Percentiles rank a stretch among this genome's conserved stretches.
phyloP scores from a whole-genome alignment of 2,329 filamentous ascomycete genomes.

The Coniochaeta sp. region DNA sequence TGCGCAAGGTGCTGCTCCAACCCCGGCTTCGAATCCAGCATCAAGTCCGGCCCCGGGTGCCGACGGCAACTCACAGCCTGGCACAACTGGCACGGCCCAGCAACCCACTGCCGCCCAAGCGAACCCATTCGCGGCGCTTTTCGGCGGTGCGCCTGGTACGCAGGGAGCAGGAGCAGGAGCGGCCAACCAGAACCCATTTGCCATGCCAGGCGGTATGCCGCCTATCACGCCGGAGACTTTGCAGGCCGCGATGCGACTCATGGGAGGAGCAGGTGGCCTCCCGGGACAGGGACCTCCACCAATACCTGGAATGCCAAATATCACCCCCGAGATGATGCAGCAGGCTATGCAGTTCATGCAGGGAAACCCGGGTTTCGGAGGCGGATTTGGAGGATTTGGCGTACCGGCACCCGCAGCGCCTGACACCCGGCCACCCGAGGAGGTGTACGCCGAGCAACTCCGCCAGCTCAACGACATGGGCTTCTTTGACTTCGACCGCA shows the following conservation, averaged over 20 bases:
- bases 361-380: constrained; percentile 13
- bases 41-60: constrained; percentile 7
- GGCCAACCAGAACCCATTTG: constrained; percentile 25
- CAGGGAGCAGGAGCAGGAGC: constrained; percentile 18
- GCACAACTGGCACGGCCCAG: background rate
- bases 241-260: constrained; percentile 3
- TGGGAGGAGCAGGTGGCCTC: background rate
- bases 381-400: constrained; percentile 17
- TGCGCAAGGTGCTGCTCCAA: constrained; percentile 8
- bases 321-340: constrained; percentile 37
- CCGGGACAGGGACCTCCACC: background rate
- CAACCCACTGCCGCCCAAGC: constrained; percentile 5
- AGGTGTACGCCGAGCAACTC: constrained; percentile 83
- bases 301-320: background rate
- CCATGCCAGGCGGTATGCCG: background rate
- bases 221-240: background rate
- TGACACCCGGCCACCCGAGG: constrained; percentile 87
- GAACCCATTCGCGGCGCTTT: constrained; percentile 18
- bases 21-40: constrained; percentile 7
- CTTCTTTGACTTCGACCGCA: constrained; percentile 93
- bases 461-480: constrained; percentile 97
- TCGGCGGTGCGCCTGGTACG: constrained; percentile 12
- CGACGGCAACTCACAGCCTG: constrained; percentile 12
- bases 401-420: constrained; percentile 43
- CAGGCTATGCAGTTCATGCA: constrained; percentile 45